Evolutionary conservation across 306 rosid species (phyloP).

Genomic region (barrel medic (Medicago truncatula)): MtrunA17r5.0-ANR NC_053042.1:28569501-28570000

Average conservation of each 20-base stretch:
- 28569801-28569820: conserved; percentile 81
- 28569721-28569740: conserved; percentile 85
- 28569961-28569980: conserved; percentile 21
- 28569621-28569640: conserved; percentile 51
- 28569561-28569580: background rate
- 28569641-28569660: conserved; percentile 81
- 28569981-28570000: conserved; percentile 34
- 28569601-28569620: background rate
- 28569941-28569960: conserved; percentile 22
- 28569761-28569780: conserved; percentile 86
- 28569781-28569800: conserved; percentile 58
- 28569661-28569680: conserved; percentile 86
- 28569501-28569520: conserved; percentile 47
- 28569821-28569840: conserved; percentile 75
- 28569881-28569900: conserved; percentile 73
- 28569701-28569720: conserved; percentile 92
- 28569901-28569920: conserved; percentile 74
- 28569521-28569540: conserved; percentile 36
- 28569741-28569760: conserved; percentile 82
- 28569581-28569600: background rate
- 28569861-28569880: conserved; percentile 74
- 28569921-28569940: conserved; percentile 56
- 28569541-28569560: conserved; percentile 7
- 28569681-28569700: conserved; percentile 93
- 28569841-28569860: conserved; percentile 47